Conservation (phyloP, 2,329 filamentous ascomycete species). For the Triangularia setosa region DNA sequence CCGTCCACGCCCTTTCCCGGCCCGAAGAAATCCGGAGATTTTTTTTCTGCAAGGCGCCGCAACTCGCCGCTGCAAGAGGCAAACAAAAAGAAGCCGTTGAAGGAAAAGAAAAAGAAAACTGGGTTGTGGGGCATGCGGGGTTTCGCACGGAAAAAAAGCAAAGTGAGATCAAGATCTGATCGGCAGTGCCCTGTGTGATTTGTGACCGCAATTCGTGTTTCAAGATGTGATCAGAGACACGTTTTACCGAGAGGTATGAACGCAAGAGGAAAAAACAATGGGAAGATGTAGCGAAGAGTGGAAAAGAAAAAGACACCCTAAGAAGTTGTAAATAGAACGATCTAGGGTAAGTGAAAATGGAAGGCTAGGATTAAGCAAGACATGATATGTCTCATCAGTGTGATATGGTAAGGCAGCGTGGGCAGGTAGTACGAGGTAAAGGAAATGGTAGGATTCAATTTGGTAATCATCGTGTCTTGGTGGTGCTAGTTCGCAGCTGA, state of each 20-base stretch:
- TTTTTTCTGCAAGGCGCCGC: background rate
- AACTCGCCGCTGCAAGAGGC: background rate
- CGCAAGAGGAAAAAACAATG: background rate
- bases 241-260: background rate
- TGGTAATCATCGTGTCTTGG: background rate
- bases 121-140: background rate
- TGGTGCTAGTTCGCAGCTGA: background rate
- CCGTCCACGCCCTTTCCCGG: background rate
- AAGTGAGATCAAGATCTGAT: background rate
- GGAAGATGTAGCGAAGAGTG: background rate
- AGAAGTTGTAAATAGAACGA: too few species aligned
- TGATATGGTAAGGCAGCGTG: background rate
- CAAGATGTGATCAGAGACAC: background rate
- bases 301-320: too few species aligned
- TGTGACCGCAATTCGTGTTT: background rate
- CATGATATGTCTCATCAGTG: background rate
- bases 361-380: background rate
- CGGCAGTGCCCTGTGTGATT: background rate
- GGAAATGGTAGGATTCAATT: background rate
- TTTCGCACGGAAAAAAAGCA: too few species aligned
- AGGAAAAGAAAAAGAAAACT: background rate
- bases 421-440: background rate
- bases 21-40: background rate
- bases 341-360: background rate
- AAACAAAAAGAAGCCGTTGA: background rate